phyloP scores from a whole-genome alignment of 768 basidiomycete genomes.

The Boletus vinaceobasis region DNA sequence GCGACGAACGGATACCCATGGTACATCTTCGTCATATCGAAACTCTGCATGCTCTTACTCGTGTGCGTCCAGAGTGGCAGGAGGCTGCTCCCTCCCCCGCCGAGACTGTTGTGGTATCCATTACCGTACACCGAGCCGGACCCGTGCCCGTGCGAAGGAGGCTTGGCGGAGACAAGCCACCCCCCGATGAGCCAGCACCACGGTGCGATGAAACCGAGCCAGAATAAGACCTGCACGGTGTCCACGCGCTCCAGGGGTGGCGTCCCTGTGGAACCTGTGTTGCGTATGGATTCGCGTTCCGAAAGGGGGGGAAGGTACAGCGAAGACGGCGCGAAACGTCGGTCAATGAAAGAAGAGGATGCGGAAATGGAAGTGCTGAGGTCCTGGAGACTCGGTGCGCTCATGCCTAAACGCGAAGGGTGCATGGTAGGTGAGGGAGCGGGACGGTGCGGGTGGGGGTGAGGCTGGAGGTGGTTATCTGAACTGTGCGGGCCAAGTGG shows the following conservation, averaged over 20 bases:
- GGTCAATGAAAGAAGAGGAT: slow-evolving; percentile 50
- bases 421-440: slow-evolving; percentile 2
- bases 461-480: slow-evolving; percentile 17
- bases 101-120: slow-evolving; percentile 31
- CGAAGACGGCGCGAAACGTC: slow-evolving; percentile 47
- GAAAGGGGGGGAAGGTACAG: slow-evolving; percentile 34
- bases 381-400: slow-evolving; percentile 28
- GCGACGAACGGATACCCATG: slow-evolving; percentile 59
- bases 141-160: slow-evolving; percentile 13
- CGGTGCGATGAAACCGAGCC: slow-evolving; percentile 69
- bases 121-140: neutral
- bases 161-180: slow-evolving; percentile 48
- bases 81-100: slow-evolving; percentile 38
- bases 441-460: slow-evolving; percentile 16
- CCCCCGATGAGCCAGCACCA: slow-evolving; percentile 77
- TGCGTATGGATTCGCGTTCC: slow-evolving; percentile 30
- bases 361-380: slow-evolving; percentile 30
- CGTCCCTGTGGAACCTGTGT: slow-evolving; percentile 13
- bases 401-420: slow-evolving; percentile 11
- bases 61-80: slow-evolving; percentile 33
- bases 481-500: slow-evolving; percentile 18
- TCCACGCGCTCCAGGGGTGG: slow-evolving; percentile 13
- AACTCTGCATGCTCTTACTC: slow-evolving; percentile 42
- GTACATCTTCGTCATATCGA: slow-evolving; percentile 43
- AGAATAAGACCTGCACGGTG: slow-evolving; percentile 62